phyloP scores from a whole-genome alignment of 306 rosid species.

The Ormosia semicastrata region DNA sequence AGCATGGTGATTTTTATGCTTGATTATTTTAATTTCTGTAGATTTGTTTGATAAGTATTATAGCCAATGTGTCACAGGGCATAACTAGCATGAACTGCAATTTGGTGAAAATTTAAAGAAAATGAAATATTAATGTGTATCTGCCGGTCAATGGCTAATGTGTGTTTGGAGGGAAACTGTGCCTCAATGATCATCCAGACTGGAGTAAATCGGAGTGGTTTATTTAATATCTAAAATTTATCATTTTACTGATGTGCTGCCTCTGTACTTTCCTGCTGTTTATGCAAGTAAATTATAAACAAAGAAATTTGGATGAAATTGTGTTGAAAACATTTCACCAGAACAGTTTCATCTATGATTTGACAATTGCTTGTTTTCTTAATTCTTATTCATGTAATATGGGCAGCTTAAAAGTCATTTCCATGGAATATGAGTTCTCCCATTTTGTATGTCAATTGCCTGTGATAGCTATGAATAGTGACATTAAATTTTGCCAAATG shows the following conservation, averaged over 20 bases:
- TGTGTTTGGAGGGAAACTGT: not conserved
- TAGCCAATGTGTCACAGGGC: not conserved
- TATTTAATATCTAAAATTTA: not conserved
- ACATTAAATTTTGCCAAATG: slow-evolving; percentile 38
- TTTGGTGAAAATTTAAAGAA: not conserved
- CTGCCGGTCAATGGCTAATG: not conserved
- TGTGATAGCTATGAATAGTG: slow-evolving; percentile 7
- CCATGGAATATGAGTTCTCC: not conserved
- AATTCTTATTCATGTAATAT: not conserved
- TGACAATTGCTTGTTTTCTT: slow-evolving; percentile 6
- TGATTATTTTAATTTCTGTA: not conserved
- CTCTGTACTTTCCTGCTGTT: not conserved
- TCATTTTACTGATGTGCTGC: not conserved
- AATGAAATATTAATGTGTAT: not conserved
- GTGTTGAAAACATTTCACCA: not conserved
- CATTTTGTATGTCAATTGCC: not conserved
- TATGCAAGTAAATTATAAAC: not conserved
- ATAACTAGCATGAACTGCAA: not conserved
- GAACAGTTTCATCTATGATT: not conserved
- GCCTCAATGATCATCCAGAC: not conserved
- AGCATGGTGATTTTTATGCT: not conserved
- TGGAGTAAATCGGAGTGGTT: not conserved
- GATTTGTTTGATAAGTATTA: not conserved
- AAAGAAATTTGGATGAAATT: not conserved
- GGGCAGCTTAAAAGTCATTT: not conserved